Conservation (phyloP, 805 yeast species). For the Pichia pseudocactophila region DNA sequence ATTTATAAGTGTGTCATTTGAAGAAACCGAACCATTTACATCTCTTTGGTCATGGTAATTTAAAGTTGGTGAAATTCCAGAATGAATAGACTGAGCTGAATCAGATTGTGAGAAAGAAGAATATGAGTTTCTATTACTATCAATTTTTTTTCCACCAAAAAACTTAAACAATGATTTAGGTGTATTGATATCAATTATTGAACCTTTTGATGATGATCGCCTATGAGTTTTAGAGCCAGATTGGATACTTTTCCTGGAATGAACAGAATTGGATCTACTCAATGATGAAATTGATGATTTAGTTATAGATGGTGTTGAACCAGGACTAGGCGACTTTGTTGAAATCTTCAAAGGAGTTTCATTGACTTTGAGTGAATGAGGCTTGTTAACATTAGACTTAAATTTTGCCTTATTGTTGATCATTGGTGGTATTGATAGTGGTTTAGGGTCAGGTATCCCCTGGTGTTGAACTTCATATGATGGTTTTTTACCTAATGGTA, state of each 20-base stretch:
- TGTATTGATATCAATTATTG: conserved; percentile 23
- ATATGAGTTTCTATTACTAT: neutral
- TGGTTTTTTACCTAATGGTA: conserved; percentile 5
- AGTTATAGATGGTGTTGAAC: neutral
- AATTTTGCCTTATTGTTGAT: neutral
- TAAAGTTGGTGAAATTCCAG: conserved; percentile 2
- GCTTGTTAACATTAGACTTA: neutral
- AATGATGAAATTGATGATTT: neutral
- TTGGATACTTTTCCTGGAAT: conserved; percentile 4
- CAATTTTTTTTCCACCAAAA: conserved; percentile 13
- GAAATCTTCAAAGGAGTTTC: neutral
- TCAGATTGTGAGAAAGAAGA: conserved; percentile 7
- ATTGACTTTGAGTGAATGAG: neutral
- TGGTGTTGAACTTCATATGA: neutral
- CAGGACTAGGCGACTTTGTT: neutral
- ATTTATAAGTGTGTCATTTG: neutral
- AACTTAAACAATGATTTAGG: conserved; percentile 26
- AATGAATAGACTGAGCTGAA: neutral
- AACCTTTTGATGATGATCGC: conserved; percentile 22
- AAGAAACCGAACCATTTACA: no score
- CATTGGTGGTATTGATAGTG: conserved; percentile 6
- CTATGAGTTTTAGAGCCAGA: conserved; percentile 46
- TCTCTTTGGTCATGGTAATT: neutral
- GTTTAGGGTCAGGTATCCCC: neutral
- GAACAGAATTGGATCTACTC: conserved; percentile 7